These are phyloP conservation scores for Rutstroemia sp. DNA, from an alignment of 2,329 filamentous ascomycete genomes.

Conservation along the genomic window DNA sequence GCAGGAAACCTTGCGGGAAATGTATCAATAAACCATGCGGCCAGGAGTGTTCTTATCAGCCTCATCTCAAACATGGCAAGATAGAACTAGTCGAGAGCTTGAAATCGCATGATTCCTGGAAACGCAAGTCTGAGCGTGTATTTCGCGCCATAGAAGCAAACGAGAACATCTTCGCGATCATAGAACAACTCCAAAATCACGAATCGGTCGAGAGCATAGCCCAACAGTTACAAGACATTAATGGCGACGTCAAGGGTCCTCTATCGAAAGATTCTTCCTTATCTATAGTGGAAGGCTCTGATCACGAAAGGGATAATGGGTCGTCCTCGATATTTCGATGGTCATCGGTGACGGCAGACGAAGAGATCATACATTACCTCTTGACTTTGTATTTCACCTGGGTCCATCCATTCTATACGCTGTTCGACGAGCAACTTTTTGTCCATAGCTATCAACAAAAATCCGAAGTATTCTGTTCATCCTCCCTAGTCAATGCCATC, in stretches of 20 bases:
- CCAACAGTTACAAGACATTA: conserved; percentile 22
- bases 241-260: conserved; percentile 19
- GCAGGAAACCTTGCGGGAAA: background rate
- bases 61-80: no score
- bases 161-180: no score
- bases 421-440: conserved; percentile 29
- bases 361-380: conserved; percentile 24
- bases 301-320: conserved; percentile 20
- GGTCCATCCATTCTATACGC: conserved; percentile 29
- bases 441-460: conserved; percentile 20
- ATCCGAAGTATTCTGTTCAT: background rate
- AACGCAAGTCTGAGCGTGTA: no score
- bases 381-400: conserved; percentile 31
- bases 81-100: no score
- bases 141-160: no score
- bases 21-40: no score
- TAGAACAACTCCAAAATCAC: conserved; percentile 10
- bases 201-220: conserved; percentile 26
- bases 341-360: conserved; percentile 26
- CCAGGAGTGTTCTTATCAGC: no score
- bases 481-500: no score
- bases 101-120: no score
- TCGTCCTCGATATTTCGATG: conserved; percentile 23
- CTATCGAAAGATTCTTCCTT: conserved; percentile 10
- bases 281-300: background rate